phyloP scores from a whole-genome alignment of 2,329 filamentous ascomycete species.

The Diaporthe citrichinensis region DNA sequence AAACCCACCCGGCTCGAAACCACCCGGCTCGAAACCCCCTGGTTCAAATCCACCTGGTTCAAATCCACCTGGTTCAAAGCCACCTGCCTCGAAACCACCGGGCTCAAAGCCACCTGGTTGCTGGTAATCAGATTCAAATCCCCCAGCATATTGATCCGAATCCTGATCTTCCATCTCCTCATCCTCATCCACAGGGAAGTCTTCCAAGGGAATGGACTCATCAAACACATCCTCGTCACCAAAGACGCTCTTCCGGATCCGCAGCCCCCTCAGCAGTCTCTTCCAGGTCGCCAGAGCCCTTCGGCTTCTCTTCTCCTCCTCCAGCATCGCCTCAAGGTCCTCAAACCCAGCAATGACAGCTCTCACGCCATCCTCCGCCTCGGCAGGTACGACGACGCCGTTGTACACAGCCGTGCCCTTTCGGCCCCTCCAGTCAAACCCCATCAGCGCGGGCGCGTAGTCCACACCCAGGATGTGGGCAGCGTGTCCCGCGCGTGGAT shows the following conservation, averaged over 20 bases:
- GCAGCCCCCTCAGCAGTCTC: slow-evolving; percentile 81
- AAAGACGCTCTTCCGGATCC: slow-evolving; percentile 80
- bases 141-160: slow-evolving; percentile 41
- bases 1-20: background rate
- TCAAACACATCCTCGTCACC: slow-evolving; percentile 49
- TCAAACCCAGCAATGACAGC: slow-evolving; percentile 78
- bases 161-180: slow-evolving; percentile 57
- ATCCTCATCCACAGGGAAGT: slow-evolving; percentile 56
- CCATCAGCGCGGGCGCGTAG: slow-evolving; percentile 90
- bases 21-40: slow-evolving; percentile 20
- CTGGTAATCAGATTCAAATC: slow-evolving; percentile 25
- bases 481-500: slow-evolving; percentile 75
- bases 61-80: background rate
- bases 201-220: slow-evolving; percentile 34
- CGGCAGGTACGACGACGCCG: slow-evolving; percentile 82
- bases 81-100: slow-evolving; percentile 34
- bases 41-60: background rate
- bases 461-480: slow-evolving; percentile 84
- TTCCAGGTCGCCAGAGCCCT: slow-evolving; percentile 78
- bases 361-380: slow-evolving; percentile 79
- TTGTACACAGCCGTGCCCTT: slow-evolving; percentile 87
- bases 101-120: slow-evolving; percentile 36
- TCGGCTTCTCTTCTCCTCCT: slow-evolving; percentile 73
- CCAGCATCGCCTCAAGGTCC: slow-evolving; percentile 74
- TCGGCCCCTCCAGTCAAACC: slow-evolving; percentile 88